Conservation (phyloP, 768 basidiomycete species). For the Pisolithus marmoratus region DNA sequence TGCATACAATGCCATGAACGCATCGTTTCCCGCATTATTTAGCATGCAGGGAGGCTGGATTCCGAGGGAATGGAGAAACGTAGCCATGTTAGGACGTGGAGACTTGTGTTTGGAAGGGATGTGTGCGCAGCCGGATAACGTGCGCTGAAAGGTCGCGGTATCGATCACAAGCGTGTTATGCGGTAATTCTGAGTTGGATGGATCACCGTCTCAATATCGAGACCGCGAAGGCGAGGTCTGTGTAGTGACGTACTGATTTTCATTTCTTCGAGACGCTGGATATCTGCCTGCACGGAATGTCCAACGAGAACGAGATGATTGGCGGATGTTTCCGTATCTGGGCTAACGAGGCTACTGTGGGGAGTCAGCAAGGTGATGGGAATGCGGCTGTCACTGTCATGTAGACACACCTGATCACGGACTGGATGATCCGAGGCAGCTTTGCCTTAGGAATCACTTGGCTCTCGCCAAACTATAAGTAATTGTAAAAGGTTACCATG, state of each 20-base stretch:
- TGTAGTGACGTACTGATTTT: slow-evolving; percentile 57
- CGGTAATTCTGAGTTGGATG: slow-evolving; percentile 50
- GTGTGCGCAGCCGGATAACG: slow-evolving; percentile 47
- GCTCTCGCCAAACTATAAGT: slow-evolving; percentile 67
- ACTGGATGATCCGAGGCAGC: slow-evolving; percentile 66
- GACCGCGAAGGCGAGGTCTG: background rate
- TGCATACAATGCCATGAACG: slow-evolving; percentile 61
- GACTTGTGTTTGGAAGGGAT: slow-evolving; percentile 55
- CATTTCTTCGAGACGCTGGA: slow-evolving; percentile 69
- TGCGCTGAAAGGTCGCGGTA: slow-evolving; percentile 55
- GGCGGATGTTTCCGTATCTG: slow-evolving; percentile 66
- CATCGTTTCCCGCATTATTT: slow-evolving; percentile 80
- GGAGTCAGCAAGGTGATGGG: background rate
- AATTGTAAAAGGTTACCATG: slow-evolving; percentile 5
- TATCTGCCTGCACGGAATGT: slow-evolving; percentile 49
- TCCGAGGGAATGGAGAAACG: slow-evolving; percentile 56
- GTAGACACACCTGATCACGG: slow-evolving; percentile 54
- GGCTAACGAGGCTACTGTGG: slow-evolving; percentile 63
- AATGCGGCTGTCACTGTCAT: slow-evolving; percentile 1
- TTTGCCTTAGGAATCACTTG: slow-evolving; percentile 63
- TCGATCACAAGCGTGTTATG: slow-evolving; percentile 69
- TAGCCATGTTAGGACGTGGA: slow-evolving; percentile 56
- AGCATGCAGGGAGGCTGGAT: slow-evolving; percentile 33
- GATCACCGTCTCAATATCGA: background rate
- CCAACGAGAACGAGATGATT: slow-evolving; percentile 71